Evolutionary conservation across 2,329 filamentous ascomycete genomes (phyloP), one percentile per base, ranked within the genome.

Genomic region (Curvularia eragrostidis): DNA sequence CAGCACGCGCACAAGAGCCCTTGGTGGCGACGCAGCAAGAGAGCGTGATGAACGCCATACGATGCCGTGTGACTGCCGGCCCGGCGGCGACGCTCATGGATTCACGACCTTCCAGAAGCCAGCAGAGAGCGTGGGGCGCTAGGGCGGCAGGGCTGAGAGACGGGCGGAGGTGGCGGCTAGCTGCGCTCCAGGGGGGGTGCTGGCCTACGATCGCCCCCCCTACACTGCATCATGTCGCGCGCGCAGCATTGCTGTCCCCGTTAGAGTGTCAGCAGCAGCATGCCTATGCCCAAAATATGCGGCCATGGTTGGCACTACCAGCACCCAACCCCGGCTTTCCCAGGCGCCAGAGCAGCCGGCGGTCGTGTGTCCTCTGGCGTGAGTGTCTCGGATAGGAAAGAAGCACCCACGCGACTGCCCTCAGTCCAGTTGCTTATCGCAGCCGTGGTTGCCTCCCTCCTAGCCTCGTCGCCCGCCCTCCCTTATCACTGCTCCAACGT

Each of bases 381-480:
- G 21, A 41, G 19, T 36, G 26, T 23, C 39, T 26, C 39, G 19
- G 50, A 41, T 39, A 50, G 62, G 53, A 32, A 39, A 46, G 8
- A 18, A 28, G 24, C 48, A 61, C 63, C 66, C 67, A 69, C 68
- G 67, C 67, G 61, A 62, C 63, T 47, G 56, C 23, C 51, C 46
- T 54, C 59, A 5, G 39, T 23, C 39, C 39, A 8, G 7, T 57
- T 62, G 62, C 55, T 58, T 59, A 60, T 64, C 66, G 56, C 50
- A 12, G 43, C 39, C 23, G 15, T 23, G 12, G 19, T 24, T 15
- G 3, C 38, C 44, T 50, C 39, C 46, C 54, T 19, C 12, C 54
- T 44, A 52, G 18, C 54, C 15, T 32, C 43, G 52, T 62, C 51
- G 56, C 56, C 57, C 30, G 58, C 51, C 38, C 42, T 49, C 41